Base-by-base conservation (phyloP, 2,329 filamentous ascomycete genomes). In the Pseudofabraea citricarpa region DNA sequence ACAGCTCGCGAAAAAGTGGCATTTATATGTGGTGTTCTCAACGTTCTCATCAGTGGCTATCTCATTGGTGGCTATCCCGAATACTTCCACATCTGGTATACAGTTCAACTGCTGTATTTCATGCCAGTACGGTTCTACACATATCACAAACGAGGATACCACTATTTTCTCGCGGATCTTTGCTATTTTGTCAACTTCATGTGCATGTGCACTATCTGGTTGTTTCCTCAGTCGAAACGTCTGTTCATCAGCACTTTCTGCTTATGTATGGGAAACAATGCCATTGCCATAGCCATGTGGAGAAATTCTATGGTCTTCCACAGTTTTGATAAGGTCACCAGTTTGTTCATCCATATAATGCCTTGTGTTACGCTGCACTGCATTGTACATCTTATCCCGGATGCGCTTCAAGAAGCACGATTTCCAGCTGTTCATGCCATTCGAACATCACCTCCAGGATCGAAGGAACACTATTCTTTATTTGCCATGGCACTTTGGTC, bases 311-410 rank as follows among this genome's bases (percentile, higher is more conserved):
- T 98, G 60, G 93, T 98, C 36, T 98, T 98, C 65, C 93, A 98
- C 72, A 95, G 89, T 61, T 83, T 98, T 67, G 93, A 98, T 74
- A 98, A 98, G 67, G 90, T 97, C 48, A 94, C 90, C 48, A 85
- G 81, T 63, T 75, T 98, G n/a, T 98, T 98, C 69, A 96, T 98
- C 55, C 93, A 98, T 65, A 95, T 98, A 58, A 98, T 98, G 91
- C 93, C 93, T 1, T 95, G 90, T 53, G 91, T 87, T 5, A 88
- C 90, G 1, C 76, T 98, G 10, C 93, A 98, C 65, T 94, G 89
- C 60, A 75, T 98, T 12, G 87, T 95, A 13, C 93, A 98, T 62
- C 73, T 97, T 16, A 73, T 90, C 10, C 67, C 85, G 0, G 65
- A 77, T 1, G 79, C 81, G 18, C 63, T 77, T 32, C 85, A 94